Conservation (phyloP, 495 filamentous ascomycete genomes). For the Penicillium ochrochloron region DNA sequence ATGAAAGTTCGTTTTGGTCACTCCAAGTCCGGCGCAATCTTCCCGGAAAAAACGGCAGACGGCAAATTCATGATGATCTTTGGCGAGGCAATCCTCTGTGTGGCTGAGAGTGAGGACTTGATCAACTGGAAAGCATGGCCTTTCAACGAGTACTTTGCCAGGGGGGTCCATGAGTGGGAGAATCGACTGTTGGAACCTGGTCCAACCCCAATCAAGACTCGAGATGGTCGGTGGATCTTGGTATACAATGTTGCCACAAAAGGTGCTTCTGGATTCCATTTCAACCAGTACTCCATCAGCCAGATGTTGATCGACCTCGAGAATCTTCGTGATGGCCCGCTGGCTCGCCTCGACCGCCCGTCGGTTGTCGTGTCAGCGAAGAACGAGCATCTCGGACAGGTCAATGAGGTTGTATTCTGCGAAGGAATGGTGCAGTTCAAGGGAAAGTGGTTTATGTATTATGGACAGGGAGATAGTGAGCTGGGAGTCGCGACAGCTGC, state of each 20-base stretch:
- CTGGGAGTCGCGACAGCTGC: constrained; percentile 10
- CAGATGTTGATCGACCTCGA: constrained; percentile 30
- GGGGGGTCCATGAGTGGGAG: neutral
- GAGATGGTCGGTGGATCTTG: neutral
- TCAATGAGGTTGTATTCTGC: constrained; percentile 15
- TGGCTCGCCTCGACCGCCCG: constrained; percentile 18
- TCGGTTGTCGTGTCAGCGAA: constrained; percentile 14
- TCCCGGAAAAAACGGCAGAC: neutral
- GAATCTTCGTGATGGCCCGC: constrained; percentile 4
- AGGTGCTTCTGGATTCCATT: neutral
- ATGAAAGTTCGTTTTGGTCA: neutral
- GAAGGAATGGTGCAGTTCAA: constrained; percentile 19
- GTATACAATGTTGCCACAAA: constrained; percentile 1
- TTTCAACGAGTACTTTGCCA: neutral
- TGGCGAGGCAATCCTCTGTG: neutral
- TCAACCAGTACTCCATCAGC: constrained; percentile 26
- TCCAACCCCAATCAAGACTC: constrained; percentile 1
- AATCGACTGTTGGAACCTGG: constrained; percentile 3
- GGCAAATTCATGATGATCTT: constrained; percentile 6
- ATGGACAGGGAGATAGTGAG: constrained; percentile 15
- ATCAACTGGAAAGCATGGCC: constrained; percentile 3
- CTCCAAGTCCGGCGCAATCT: constrained; percentile 1
- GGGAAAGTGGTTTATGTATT: constrained; percentile 17
- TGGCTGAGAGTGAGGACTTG: neutral
- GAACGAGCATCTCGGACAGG: constrained; percentile 12